Evolutionary conservation across 139 green algal species (phyloP).

Genomic region (Axilococcus clingmanii): DNA sequence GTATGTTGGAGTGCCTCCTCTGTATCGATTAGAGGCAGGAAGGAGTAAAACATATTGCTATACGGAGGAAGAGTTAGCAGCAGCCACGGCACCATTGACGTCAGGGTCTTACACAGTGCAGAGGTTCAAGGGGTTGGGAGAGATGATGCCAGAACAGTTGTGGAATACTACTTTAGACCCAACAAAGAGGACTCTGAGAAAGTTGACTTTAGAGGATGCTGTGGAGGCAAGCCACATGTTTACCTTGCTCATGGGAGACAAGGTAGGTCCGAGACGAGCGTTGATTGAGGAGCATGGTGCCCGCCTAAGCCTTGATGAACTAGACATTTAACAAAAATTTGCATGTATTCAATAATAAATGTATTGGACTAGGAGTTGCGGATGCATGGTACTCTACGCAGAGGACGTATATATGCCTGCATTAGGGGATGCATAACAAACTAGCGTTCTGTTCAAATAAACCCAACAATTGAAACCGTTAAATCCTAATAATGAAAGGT

Average conservation of each 20-base stretch:
- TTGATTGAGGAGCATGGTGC: constrained; percentile 54
- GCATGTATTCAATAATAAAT: too few relatives aligned
- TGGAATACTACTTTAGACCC: constrained; percentile 96
- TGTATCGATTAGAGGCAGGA: constrained; percentile 57
- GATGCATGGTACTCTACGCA: too few relatives aligned
- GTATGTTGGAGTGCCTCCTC: constrained; percentile 89
- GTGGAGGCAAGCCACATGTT: constrained; percentile 71
- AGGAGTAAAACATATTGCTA: constrained; percentile 50
- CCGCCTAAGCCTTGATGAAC: constrained; percentile 26
- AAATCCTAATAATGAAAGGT: background rate
- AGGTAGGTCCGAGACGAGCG: constrained; percentile 48
- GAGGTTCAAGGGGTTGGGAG: constrained; percentile 90
- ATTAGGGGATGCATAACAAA: background rate
- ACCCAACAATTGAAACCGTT: background rate
- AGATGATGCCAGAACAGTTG: constrained; percentile 99
- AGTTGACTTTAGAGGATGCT: constrained; percentile 61
- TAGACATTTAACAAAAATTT: constrained; percentile 60
- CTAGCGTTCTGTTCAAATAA: background rate
- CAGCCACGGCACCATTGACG: constrained; percentile 14
- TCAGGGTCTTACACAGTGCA: constrained; percentile 57
- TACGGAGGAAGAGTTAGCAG: constrained; percentile 57
- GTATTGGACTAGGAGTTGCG: too few relatives aligned
- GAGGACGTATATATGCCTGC: background rate
- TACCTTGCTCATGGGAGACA: constrained; percentile 83
- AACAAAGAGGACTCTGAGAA: constrained; percentile 47